phyloP scores from a whole-genome alignment of 768 basidiomycete species.

The Termitomyces sp. region DNA sequence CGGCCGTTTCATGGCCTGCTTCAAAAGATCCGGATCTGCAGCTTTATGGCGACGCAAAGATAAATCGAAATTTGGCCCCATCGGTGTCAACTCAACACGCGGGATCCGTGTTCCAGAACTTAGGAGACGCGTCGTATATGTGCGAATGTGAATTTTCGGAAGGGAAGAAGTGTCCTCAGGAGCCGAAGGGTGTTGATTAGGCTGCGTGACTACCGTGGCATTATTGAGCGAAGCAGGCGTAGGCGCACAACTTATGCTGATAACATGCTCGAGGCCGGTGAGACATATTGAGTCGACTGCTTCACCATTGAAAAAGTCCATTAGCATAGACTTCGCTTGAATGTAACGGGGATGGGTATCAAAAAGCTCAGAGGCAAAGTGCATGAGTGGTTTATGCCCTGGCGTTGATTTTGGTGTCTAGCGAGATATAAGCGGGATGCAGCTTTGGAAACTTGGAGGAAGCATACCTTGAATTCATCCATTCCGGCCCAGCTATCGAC shows the following conservation, averaged over 20 bases:
- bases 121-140: slow-evolving; percentile 72
- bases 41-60: slow-evolving; percentile 66
- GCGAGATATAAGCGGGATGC: neutral
- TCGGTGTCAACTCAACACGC: slow-evolving; percentile 74
- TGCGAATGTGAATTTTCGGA: slow-evolving; percentile 85
- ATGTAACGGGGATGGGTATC: slow-evolving; percentile 90
- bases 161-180: slow-evolving; percentile 41
- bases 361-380: slow-evolving; percentile 94
- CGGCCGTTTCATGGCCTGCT: slow-evolving; percentile 74
- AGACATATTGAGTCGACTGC: slow-evolving; percentile 80
- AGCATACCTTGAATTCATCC: slow-evolving; percentile 75
- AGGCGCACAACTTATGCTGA: slow-evolving; percentile 74
- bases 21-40: slow-evolving; percentile 75
- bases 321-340: slow-evolving; percentile 87
- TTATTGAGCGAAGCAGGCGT: slow-evolving; percentile 50
- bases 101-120: slow-evolving; percentile 78
- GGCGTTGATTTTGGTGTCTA: slow-evolving; percentile 86
- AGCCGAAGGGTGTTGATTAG: slow-evolving; percentile 17
- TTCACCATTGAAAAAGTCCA: slow-evolving; percentile 89
- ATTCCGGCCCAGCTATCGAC: slow-evolving; percentile 79
- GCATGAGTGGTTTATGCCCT: slow-evolving; percentile 88
- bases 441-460: neutral
- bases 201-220: slow-evolving; percentile 23
- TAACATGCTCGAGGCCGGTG: slow-evolving; percentile 80
- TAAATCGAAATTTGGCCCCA: slow-evolving; percentile 91